A percentile compares a stretch with the other conserved stretches of the same genome.
Conservation (phyloP, 208 protist genomes). For the Crithidia mellificae region DNA sequence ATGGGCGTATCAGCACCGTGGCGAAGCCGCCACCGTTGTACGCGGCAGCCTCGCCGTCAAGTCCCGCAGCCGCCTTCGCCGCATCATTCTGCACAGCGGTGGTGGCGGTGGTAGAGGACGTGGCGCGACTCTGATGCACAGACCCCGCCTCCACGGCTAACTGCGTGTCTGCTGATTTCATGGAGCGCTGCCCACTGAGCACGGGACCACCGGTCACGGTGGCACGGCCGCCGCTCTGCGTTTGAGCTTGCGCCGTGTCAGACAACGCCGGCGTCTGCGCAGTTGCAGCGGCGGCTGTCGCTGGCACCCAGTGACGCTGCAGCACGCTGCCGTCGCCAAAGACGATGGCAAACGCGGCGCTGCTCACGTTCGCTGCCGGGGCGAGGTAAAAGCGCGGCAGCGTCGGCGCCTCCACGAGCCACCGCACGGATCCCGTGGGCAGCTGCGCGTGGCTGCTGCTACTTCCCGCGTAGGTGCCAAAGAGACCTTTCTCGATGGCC, state of each 20-base stretch:
- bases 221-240: no score
- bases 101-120: no score
- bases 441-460: not conserved
- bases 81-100: no score
- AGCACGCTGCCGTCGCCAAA: constrained; percentile 81
- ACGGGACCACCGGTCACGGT: no score
- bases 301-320: constrained; percentile 40
- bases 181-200: no score
- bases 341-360: constrained; percentile 52
- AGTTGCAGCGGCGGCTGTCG: constrained; percentile 5
- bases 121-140: no score
- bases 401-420: constrained; percentile 65
- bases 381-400: constrained; percentile 78
- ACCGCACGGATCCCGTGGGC: constrained; percentile 38
- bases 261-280: no score
- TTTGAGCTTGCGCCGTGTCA: no score
- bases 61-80: no score
- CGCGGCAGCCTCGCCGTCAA: no score
- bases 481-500: constrained; percentile 23
- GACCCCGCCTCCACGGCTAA: no score
- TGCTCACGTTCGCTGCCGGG: not conserved
- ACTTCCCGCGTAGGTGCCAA: not conserved
- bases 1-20: constrained; percentile 62
- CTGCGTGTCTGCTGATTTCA: no score
- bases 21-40: constrained; percentile 37